phyloP scores from a whole-genome alignment of 1,284 basidiomycete species.

The Irpex sp. region DNA sequence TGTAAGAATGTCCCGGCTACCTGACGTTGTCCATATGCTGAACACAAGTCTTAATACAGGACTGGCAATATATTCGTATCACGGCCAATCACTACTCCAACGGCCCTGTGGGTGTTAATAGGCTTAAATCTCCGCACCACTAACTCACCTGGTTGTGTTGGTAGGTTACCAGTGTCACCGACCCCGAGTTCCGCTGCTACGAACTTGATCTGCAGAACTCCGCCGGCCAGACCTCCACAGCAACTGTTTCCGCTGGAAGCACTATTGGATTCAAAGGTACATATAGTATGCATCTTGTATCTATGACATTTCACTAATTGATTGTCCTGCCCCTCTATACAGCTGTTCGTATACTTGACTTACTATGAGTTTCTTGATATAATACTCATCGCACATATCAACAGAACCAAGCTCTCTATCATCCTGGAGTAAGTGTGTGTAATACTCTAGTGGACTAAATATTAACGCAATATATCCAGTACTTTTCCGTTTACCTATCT shows the following conservation, averaged over 20 bases:
- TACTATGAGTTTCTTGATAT: background rate
- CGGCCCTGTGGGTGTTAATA: slow-evolving; percentile 29
- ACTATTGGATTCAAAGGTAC: slow-evolving; percentile 29
- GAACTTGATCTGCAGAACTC: slow-evolving; percentile 33
- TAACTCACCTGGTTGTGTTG: background rate
- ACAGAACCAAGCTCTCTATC: slow-evolving; percentile 24
- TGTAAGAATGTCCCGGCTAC: background rate
- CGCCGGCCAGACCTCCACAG: slow-evolving; percentile 33
- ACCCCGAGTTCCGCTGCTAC: slow-evolving; percentile 43
- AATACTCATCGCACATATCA: background rate
- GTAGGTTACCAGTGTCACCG: slow-evolving; percentile 40
- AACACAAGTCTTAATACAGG: slow-evolving; percentile 9
- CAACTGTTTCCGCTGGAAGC: slow-evolving; percentile 33
- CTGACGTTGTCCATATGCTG: background rate
- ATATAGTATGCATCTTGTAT: slow-evolving; percentile 7
- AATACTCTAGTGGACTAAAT: background rate
- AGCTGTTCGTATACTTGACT: background rate
- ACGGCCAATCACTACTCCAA: slow-evolving; percentile 41
- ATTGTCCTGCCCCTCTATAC: background rate
- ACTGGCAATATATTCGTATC: slow-evolving; percentile 41
- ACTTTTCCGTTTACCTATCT: slow-evolving; percentile 41
- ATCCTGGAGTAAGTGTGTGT: slow-evolving; percentile 35
- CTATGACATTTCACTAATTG: background rate
- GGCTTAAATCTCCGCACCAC: background rate
- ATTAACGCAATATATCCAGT: slow-evolving; percentile 17